Conservation (phyloP, 768 basidiomycete genomes). For the Leccinum rimulosum region DNA sequence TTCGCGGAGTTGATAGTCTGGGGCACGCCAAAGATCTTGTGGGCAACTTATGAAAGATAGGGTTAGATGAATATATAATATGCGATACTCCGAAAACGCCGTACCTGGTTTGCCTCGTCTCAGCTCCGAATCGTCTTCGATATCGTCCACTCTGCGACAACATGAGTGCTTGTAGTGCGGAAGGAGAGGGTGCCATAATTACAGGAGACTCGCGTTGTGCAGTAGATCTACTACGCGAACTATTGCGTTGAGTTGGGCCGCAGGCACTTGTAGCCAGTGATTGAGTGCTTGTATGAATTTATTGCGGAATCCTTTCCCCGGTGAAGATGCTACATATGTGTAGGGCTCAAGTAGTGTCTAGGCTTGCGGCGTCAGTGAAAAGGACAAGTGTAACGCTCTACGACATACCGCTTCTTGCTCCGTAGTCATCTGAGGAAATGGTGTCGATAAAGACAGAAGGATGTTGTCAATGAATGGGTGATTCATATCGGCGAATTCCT, state of each 20-base stretch:
- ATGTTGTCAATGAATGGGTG: constrained; percentile 40
- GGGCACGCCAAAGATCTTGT: constrained; percentile 94
- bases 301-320: constrained; percentile 89
- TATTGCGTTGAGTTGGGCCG: constrained; percentile 68
- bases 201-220: constrained; percentile 93
- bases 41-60: constrained; percentile 59
- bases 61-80: background rate
- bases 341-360: constrained; percentile 80
- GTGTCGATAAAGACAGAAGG: constrained; percentile 30
- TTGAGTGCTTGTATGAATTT: constrained; percentile 92
- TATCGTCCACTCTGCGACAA: constrained; percentile 78
- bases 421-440: constrained; percentile 19
- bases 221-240: constrained; percentile 83
- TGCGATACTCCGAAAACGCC: background rate
- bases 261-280: constrained; percentile 82
- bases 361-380: background rate
- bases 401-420: constrained; percentile 27
- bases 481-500: constrained; percentile 12
- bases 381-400: background rate
- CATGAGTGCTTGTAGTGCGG: background rate
- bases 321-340: constrained; percentile 76
- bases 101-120: constrained; percentile 81
- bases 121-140: constrained; percentile 89
- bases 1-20: constrained; percentile 98
- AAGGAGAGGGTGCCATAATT: constrained; percentile 20